Percentiles rank a stretch among this genome's conserved stretches.
Evolutionary conservation across 1,284 basidiomycete genomes (phyloP).

Genomic region (Tremellales sp.): DNA sequence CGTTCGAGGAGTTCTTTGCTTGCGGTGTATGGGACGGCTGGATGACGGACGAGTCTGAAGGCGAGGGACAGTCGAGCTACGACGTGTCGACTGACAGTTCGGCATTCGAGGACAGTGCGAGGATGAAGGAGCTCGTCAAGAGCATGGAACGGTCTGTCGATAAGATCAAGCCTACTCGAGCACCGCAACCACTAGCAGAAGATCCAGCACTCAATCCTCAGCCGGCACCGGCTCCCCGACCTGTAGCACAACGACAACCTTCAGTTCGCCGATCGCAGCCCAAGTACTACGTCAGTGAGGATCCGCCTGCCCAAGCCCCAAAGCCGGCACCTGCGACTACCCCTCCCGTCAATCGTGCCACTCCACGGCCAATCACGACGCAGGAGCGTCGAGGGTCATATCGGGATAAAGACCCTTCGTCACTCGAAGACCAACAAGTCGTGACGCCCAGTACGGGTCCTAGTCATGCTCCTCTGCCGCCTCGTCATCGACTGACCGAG

Average conservation of each 20-base stretch:
- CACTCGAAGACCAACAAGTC: constrained; percentile 30
- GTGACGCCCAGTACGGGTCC: constrained; percentile 30
- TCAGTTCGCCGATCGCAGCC: constrained; percentile 32
- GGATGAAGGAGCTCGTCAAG: constrained; percentile 22
- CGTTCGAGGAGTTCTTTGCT: constrained; percentile 88
- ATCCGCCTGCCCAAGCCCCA: constrained; percentile 4
- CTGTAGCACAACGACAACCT: constrained; percentile 1
- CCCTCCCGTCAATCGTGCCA: constrained; percentile 10
- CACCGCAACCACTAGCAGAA: constrained; percentile 21
- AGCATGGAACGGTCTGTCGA: constrained; percentile 18
- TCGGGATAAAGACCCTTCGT: constrained; percentile 9
- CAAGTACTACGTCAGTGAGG: constrained; percentile 43
- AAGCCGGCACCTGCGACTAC: constrained; percentile 2
- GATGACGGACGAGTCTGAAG: constrained; percentile 56
- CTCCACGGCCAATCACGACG: constrained; percentile 27
- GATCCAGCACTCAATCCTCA: constrained; percentile 28
- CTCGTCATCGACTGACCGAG: constrained; percentile 15
- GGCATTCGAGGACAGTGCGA: constrained; percentile 17
- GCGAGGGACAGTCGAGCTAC: constrained; percentile 25
- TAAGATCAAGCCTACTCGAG: constrained; percentile 24
- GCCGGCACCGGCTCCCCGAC: constrained; percentile 21
- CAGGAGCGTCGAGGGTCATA: constrained; percentile 19
- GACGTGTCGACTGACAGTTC: constrained; percentile 39
- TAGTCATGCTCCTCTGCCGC: constrained; percentile 6
- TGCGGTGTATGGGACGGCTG: constrained; percentile 75